Percentiles rank a stretch among this genome's conserved stretches.
phyloP scores from a whole-genome alignment of 495 filamentous ascomycete species.

The Bathelium albidoporum region DNA sequence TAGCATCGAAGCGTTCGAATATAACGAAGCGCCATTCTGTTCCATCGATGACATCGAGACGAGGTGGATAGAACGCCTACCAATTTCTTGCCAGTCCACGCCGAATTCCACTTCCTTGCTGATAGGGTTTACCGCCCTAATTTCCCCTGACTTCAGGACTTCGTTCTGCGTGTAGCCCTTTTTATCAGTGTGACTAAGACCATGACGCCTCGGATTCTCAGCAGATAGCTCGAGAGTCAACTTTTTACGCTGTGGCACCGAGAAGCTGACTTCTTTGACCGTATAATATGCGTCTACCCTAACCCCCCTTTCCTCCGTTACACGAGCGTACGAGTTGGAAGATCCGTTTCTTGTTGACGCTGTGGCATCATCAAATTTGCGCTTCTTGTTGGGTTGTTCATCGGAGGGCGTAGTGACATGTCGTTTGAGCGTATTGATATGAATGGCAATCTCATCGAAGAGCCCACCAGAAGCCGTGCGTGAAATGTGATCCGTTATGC shows the following conservation, averaged over 20 bases:
- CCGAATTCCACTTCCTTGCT: slow-evolving; percentile 59
- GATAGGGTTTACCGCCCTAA: slow-evolving; percentile 58
- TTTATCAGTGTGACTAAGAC: not conserved
- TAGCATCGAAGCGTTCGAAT: not conserved
- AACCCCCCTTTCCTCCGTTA: not conserved
- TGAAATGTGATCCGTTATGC: not conserved
- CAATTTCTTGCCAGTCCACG: slow-evolving; percentile 61
- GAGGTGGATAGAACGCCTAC: slow-evolving; percentile 38
- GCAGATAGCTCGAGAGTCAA: slow-evolving; percentile 58
- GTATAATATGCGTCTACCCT: slow-evolving; percentile 7
- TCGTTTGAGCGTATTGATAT: not conserved
- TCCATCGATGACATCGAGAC: not conserved
- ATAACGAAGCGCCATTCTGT: not conserved
- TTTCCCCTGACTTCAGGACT: slow-evolving; percentile 39
- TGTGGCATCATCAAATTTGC: slow-evolving; percentile 12
- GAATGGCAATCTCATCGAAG: slow-evolving; percentile 10
- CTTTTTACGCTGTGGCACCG: slow-evolving; percentile 76
- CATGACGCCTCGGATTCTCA: not conserved
- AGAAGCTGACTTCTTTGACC: slow-evolving; percentile 27
- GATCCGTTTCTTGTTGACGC: not conserved
- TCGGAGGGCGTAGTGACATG: not conserved
- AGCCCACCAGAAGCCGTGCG: not conserved
- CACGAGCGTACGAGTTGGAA: not conserved
- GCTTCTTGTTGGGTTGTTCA: slow-evolving; percentile 12
- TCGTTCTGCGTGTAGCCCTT: not conserved